A percentile compares a stretch with the other conserved stretches of the same genome.
These are phyloP conservation scores for Arachis hypogaea DNA, from an alignment of 306 rosid genomes.

Conservation along the genomic window DNA sequence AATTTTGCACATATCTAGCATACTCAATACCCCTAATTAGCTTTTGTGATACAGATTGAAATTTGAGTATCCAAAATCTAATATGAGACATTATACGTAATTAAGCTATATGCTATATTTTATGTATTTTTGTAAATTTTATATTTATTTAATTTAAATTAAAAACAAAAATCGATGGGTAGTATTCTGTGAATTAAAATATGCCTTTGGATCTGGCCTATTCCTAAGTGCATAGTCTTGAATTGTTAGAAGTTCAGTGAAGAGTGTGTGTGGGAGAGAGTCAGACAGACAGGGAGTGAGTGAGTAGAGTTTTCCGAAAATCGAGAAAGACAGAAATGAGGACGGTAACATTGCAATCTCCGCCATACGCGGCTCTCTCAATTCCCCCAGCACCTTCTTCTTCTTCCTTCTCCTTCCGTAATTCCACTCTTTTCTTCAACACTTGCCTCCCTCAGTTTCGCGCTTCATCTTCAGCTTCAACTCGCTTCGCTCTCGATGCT, in stretches of 20 bases:
- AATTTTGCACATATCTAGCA: too few species aligned
- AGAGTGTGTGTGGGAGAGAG: neutral
- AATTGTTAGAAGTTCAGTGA: neutral
- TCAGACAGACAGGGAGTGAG: neutral
- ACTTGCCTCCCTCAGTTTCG: constrained; percentile 52
- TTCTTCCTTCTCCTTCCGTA: constrained; percentile 46
- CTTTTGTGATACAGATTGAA: too few species aligned
- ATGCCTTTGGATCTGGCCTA: constrained; percentile 6
- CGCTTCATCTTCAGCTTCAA: constrained; percentile 55
- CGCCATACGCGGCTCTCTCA: constrained; percentile 60
- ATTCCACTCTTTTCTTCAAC: constrained; percentile 43
- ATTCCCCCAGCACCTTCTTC: constrained; percentile 46
- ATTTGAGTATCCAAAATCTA: too few species aligned
- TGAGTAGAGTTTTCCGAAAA: neutral
- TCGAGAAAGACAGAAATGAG: constrained; percentile 33
- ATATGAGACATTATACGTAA: too few species aligned
- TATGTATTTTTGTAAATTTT: too few species aligned
- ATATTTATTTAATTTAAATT: too few species aligned
- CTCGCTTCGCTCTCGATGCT: constrained; percentile 9
- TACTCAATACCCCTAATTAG: too few species aligned
- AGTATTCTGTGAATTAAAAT: too few species aligned
- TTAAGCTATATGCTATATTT: too few species aligned
- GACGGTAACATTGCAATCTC: constrained; percentile 71
- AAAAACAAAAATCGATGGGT: too few species aligned
- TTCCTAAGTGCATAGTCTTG: neutral